Evolutionary conservation across 2,329 filamentous ascomycete genomes (phyloP), one percentile per base, ranked within the genome.

Genomic region (Beauveria asiatica): DNA sequence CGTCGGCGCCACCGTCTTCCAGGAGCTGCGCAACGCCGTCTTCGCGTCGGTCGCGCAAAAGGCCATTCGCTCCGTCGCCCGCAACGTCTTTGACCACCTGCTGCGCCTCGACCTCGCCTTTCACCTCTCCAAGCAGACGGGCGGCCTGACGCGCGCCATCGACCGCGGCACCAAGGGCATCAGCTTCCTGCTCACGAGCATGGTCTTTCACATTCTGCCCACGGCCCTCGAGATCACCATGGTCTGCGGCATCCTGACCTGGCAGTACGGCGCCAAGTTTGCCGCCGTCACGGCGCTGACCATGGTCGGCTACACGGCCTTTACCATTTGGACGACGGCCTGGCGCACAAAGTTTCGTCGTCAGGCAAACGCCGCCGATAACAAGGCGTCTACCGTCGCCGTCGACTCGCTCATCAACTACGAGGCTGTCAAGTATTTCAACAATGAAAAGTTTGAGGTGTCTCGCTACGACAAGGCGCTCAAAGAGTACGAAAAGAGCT

Each of bases 381-480:
- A 97, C 74, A 90, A 87, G 70, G 94, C 91, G 0, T 95, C 93
- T 1, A 97, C 93, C 0, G 91, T 97, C 8, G 93, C 93, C 0
- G 92, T 97, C 1, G 94, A 99, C 75, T 96, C 92, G 0, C 78
- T 99, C 55, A 96, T 99, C 79, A 99, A 99, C 76, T 99, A 97
- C 70, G 94, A 99, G 74, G 93, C 95, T 16, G 94, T 99, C 70
- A 99, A 99, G 75, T 96, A 97, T 77, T 99, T 97, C 78, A 99
- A 99, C 78, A 99, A 99, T 69, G 95, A 99, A 70, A 90, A 89
- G 65, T 97, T 92, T 65, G 94, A 99, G 76, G 90, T 96, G 48
- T 82, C 83, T 37, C 85, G 94, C 46, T 99, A 99, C 72, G 92
- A 97, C 73, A 84, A 87, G 67, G 92, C 94, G 0, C 78, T 99